These are phyloP conservation scores for Talaromyces nanjingensis DNA, from an alignment of 495 filamentous ascomycete species.

Conservation along the genomic window DNA sequence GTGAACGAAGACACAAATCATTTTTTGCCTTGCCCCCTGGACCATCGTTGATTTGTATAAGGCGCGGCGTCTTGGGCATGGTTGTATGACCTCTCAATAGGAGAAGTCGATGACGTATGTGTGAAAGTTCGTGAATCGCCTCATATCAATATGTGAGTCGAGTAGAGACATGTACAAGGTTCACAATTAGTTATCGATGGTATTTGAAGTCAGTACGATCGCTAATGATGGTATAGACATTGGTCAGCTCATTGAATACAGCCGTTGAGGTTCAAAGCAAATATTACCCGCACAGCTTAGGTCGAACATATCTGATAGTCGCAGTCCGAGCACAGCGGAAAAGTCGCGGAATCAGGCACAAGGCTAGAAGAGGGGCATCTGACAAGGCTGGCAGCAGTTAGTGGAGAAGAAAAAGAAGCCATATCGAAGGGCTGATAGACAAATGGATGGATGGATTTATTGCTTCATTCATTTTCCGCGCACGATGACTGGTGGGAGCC, in stretches of 20 bases:
- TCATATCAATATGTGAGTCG: background rate
- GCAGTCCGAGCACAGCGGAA: background rate
- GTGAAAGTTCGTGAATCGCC: background rate
- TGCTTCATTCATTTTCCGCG: background rate
- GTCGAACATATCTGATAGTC: background rate
- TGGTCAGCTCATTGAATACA: background rate
- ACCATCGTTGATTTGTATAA: constrained; percentile 9
- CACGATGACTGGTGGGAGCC: background rate
- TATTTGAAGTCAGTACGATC: background rate
- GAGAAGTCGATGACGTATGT: constrained; percentile 16
- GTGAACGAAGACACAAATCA: constrained; percentile 19
- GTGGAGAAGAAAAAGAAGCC: background rate
- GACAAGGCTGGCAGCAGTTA: background rate
- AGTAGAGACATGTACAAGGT: background rate
- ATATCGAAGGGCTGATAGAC: background rate
- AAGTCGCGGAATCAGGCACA: background rate
- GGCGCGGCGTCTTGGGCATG: constrained; percentile 1
- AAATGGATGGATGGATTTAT: background rate
- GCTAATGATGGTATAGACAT: background rate
- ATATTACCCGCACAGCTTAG: background rate
- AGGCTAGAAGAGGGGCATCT: background rate
- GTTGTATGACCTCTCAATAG: constrained; percentile 1
- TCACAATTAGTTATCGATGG: background rate
- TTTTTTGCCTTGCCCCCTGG: background rate
- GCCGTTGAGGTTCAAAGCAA: background rate